Conservation (phyloP, 2,329 filamentous ascomycete species). For the Alternaria consortialis region DNA sequence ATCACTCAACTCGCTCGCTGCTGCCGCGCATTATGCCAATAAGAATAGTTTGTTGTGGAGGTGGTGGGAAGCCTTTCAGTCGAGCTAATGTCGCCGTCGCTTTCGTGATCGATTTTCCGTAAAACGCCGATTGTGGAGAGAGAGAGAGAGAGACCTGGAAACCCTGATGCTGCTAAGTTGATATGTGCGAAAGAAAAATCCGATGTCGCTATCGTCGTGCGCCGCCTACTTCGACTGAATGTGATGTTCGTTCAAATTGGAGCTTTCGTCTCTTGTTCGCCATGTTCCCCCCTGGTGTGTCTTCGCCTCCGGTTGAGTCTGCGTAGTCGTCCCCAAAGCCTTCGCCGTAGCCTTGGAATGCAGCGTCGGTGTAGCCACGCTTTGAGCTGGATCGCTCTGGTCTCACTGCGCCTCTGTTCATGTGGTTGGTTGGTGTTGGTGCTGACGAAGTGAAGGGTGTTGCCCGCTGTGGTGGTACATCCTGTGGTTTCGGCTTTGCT, state of each 20-base stretch:
- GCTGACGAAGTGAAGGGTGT: slow-evolving; percentile 32
- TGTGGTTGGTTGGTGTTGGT: slow-evolving; percentile 47
- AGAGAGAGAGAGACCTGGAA: slow-evolving; percentile 11
- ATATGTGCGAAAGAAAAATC: slow-evolving; percentile 18
- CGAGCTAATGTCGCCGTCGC: slow-evolving; percentile 9
- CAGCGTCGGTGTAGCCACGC: slow-evolving; percentile 77
- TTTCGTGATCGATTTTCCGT: slow-evolving; percentile 17
- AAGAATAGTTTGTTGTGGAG: slow-evolving; percentile 11
- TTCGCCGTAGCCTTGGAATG: slow-evolving; percentile 78
- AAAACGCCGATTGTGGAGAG: slow-evolving; percentile 17
- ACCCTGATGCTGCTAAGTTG: slow-evolving; percentile 21
- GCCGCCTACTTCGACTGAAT: slow-evolving; percentile 48
- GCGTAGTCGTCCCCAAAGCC: slow-evolving; percentile 73
- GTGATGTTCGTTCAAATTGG: slow-evolving; percentile 47
- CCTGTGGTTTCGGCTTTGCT: slow-evolving; percentile 39
- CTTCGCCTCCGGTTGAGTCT: slow-evolving; percentile 76
- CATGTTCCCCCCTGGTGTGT: slow-evolving; percentile 57
- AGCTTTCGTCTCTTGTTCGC: slow-evolving; percentile 46
- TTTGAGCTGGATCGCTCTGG: slow-evolving; percentile 75
- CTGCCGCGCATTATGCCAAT: slow-evolving; percentile 21
- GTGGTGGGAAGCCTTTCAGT: slow-evolving; percentile 3
- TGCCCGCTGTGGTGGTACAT: slow-evolving; percentile 32
- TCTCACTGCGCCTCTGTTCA: slow-evolving; percentile 59
- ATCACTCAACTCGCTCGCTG: slow-evolving; percentile 6
- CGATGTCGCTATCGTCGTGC: slow-evolving; percentile 41